These are phyloP conservation scores for Aspergillus heteromorphus DNA, from an alignment of 495 filamentous ascomycete species.

Conservation along the genomic window DNA sequence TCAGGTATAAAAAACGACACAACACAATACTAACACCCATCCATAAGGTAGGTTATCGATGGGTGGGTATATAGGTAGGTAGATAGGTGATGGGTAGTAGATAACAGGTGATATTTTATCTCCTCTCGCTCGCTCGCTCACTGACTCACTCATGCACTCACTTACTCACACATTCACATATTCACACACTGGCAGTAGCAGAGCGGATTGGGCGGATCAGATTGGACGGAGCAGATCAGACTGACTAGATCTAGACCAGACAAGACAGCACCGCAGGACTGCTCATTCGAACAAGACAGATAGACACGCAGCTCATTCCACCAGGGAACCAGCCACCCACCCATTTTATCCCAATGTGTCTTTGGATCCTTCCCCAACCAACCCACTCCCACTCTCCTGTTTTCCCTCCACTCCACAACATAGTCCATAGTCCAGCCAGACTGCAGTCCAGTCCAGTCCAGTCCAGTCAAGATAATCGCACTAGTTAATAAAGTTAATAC, in stretches of 20 bases:
- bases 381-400: too few relatives aligned
- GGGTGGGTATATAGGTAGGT: too few relatives aligned
- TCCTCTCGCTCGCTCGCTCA: neutral
- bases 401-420: too few relatives aligned
- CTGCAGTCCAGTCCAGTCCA: neutral
- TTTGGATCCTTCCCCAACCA: too few relatives aligned
- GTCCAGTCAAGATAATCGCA: neutral
- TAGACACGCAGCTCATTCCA: neutral
- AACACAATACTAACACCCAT: too few relatives aligned
- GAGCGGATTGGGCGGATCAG: too few relatives aligned
- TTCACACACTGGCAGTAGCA: too few relatives aligned
- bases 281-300: neutral
- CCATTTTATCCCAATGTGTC: neutral
- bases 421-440: neutral
- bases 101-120: neutral
- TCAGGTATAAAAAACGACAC: neutral
- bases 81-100: too few relatives aligned
- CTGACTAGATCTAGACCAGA: neutral
- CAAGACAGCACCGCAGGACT: neutral
- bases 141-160: too few relatives aligned
- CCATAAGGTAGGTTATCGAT: too few relatives aligned
- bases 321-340: neutral
- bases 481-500: constrained; percentile 98
- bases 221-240: too few relatives aligned
- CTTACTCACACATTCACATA: too few relatives aligned